Percentiles rank a stretch among this genome's conserved stretches.
These are phyloP conservation scores for Trichomonascaceae sp. DNA, from an alignment of 1,139 yeast genomes.

Conservation along the genomic window DNA sequence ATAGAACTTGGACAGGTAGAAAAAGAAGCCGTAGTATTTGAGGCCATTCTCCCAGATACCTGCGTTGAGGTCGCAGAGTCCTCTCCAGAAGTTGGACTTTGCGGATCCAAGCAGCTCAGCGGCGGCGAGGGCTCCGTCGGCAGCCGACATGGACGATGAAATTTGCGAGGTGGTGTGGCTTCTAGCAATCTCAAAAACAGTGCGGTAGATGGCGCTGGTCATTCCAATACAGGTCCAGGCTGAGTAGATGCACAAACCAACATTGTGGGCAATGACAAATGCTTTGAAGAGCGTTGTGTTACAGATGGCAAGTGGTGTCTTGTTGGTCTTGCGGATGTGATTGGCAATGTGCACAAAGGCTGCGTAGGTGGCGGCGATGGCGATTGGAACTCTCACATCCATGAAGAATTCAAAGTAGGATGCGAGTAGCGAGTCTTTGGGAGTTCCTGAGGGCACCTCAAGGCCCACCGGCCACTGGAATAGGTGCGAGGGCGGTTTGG, in stretches of 20 bases:
- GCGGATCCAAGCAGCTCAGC: not conserved
- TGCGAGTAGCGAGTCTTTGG: constrained; percentile 16
- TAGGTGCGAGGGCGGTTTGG: constrained; percentile 17
- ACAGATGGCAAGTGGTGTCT: constrained; percentile 45
- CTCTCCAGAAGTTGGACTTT: constrained; percentile 34
- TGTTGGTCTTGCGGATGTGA: constrained; percentile 29
- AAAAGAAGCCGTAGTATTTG: constrained; percentile 50
- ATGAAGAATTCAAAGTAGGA: constrained; percentile 25
- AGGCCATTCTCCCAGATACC: constrained; percentile 50
- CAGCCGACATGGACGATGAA: constrained; percentile 7
- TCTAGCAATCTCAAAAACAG: constrained; percentile 15
- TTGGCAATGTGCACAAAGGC: constrained; percentile 45
- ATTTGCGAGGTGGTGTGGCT: too few relatives aligned
- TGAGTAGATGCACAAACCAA: constrained; percentile 50
- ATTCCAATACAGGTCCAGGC: constrained; percentile 66
- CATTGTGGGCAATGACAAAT: constrained; percentile 50
- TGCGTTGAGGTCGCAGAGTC: constrained; percentile 47
- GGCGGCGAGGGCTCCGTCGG: constrained; percentile 7
- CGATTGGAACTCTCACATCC: constrained; percentile 36
- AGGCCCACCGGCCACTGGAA: constrained; percentile 20
- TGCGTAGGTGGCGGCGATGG: constrained; percentile 50
- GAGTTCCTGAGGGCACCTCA: constrained; percentile 18
- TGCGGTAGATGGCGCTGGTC: constrained; percentile 35
- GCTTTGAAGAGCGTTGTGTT: constrained; percentile 35
- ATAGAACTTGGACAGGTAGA: constrained; percentile 59